Conservation (phyloP, 345 rosid species). For the Camelina hispida region DNA sequence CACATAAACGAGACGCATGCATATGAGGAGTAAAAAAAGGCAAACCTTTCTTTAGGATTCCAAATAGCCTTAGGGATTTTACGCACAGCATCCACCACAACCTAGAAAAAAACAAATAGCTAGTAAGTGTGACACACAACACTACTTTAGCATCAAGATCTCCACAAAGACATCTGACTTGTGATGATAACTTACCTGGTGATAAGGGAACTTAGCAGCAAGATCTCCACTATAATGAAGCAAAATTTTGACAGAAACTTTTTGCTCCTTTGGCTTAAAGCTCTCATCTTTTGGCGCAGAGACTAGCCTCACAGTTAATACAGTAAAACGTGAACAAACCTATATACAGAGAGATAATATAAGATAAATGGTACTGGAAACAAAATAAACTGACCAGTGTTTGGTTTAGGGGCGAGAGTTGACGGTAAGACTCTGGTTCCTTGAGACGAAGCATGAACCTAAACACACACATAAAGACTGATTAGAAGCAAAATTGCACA, state of each 20-base stretch:
- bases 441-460: conserved; percentile 50
- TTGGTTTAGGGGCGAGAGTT: conserved; percentile 37
- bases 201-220: conserved; percentile 77
- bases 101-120: conserved; percentile 46
- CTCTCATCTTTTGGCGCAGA: conserved; percentile 45
- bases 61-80: conserved; percentile 84
- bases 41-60: conserved; percentile 93
- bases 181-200: conserved; percentile 52
- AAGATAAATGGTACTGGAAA: neutral
- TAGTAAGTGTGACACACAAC: conserved; percentile 25
- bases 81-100: conserved; percentile 66
- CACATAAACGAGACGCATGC: conserved; percentile 4
- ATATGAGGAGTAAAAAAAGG: neutral
- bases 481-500: neutral
- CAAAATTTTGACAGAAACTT: conserved; percentile 62
- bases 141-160: conserved; percentile 2
- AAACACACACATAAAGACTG: conserved; percentile 23
- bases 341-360: conserved; percentile 1
- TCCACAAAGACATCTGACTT: neutral
- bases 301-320: conserved; percentile 14
- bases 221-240: conserved; percentile 73
- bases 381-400: conserved; percentile 52
- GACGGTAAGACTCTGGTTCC: conserved; percentile 46
- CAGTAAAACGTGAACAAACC: conserved; percentile 14
- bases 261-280: conserved; percentile 50